Base-by-base conservation (phyloP, 2,329 filamentous ascomycete species). In the Sporothrix schenckii region DNA sequence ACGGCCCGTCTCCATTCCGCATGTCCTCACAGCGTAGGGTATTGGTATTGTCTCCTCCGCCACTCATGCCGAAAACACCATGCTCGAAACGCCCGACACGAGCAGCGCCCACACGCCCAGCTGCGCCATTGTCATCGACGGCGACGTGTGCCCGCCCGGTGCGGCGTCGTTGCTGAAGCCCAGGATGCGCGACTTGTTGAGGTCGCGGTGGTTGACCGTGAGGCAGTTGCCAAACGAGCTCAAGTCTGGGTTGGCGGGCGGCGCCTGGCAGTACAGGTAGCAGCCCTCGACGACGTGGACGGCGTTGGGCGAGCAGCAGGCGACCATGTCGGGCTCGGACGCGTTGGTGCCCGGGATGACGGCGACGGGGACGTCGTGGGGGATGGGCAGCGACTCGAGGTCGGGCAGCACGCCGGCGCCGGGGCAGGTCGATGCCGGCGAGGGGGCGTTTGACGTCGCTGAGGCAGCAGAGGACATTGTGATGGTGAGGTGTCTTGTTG, bases 281-380 rank as follows among this genome's bases (percentile, higher is more conserved):
- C 66, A 68, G 50, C 53, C 66, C 14, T 68, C 53, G 66, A 47
- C 66, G 52, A 68, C 21, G 41, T 68, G 50, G 39, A 68, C 66
- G n/a, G 66, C 34, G 39, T 68, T 68, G 30, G 66, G 66, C 34
- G 54, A 9, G 66, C 66, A 68, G 66, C 66, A 68, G 34, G 19
- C 3, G 21, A 68, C 50, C 66, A 68, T 68, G 27, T 9, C 54
- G 19, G n/a, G 9, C 24, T 68, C 52, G 52, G 66, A 68, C 52
- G 39, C 66, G 66, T 68, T 68, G 52, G 7, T 58, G 66, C 66
- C 66, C 6, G 66, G 66, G 66, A 68, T 68, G 34, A 56, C 50
- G 53, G 52, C 66, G n/a, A 44, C 54, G 66, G 66, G 44, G 50
- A 68, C 39, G n/a, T 27, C 56, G 50, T 56, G 50, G 50, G 50